A percentile compares a stretch with the other conserved stretches of the same genome.
Conservation (phyloP, 2,329 filamentous ascomycete genomes). For the Exophiala sideris region DNA sequence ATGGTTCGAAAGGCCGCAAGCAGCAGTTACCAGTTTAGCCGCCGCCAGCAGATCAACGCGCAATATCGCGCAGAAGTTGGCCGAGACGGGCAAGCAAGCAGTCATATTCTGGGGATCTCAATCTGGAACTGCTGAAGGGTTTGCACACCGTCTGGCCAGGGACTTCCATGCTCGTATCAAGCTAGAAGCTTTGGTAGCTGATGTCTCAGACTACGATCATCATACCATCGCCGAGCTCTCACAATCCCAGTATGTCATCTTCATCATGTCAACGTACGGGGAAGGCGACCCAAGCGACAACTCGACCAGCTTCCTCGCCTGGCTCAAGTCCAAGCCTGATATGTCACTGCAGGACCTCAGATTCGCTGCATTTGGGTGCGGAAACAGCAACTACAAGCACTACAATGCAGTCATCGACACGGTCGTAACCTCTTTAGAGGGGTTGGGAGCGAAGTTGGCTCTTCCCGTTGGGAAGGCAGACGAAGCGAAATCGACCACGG, state of each 20-base stretch:
- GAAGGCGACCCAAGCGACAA: constrained; percentile 42
- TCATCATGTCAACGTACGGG: constrained; percentile 38
- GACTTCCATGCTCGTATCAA: constrained; percentile 87
- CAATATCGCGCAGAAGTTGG: constrained; percentile 45
- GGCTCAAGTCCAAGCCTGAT: constrained; percentile 29
- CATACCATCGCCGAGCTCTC: constrained; percentile 20
- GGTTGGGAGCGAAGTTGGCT: constrained; percentile 31
- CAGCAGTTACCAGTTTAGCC: constrained; percentile 32
- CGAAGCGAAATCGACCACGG: constrained; percentile 41
- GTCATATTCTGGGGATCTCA: constrained; percentile 76
- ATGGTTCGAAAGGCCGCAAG: constrained; percentile 51
- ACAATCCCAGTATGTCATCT: constrained; percentile 32
- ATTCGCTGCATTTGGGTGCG: constrained; percentile 45
- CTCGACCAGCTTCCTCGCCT: constrained; percentile 35
- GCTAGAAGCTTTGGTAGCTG: constrained; percentile 52
- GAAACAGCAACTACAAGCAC: constrained; percentile 53
- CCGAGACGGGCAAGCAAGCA: constrained; percentile 58
- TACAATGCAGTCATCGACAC: constrained; percentile 44
- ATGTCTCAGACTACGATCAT: constrained; percentile 25
- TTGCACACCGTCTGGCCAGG: constrained; percentile 83
- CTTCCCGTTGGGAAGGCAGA: constrained; percentile 37
- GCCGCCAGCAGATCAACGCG: constrained; percentile 21
- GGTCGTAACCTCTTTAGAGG: constrained; percentile 24
- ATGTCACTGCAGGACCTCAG: constrained; percentile 31
- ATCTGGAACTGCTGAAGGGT: constrained; percentile 91